phyloP scores from a whole-genome alignment of 2,329 filamentous ascomycete genomes.

The Chalara sp. region DNA sequence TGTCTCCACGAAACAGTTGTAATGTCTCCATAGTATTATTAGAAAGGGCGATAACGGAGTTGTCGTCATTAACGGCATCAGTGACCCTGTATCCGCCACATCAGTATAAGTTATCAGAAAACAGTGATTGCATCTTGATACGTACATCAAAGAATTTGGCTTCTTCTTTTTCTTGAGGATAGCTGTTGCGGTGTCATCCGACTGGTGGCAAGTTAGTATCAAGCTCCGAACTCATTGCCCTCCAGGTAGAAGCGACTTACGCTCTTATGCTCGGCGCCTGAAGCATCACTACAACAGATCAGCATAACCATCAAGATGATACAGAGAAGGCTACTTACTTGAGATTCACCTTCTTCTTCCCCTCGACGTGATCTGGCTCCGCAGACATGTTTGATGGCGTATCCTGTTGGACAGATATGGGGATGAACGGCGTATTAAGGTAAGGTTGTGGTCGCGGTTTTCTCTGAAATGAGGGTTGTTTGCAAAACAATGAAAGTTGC shows the following conservation, averaged over 20 bases:
- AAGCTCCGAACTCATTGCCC: conserved; percentile 18
- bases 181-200: conserved; percentile 87
- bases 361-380: conserved; percentile 54
- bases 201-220: conserved; percentile 43
- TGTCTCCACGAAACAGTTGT: conserved; percentile 97
- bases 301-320: conserved; percentile 22
- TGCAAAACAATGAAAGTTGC: neutral
- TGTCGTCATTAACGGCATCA: conserved; percentile 98
- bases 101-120: conserved; percentile 25
- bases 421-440: conserved; percentile 4
- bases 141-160: conserved; percentile 96
- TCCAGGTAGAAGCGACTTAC: conserved; percentile 43
- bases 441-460: conserved; percentile 4
- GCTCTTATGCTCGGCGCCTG: conserved; percentile 78
- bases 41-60: conserved; percentile 96
- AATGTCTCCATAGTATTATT: conserved; percentile 99
- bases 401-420: conserved; percentile 31
- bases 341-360: conserved; percentile 80
- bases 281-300: conserved; percentile 65
- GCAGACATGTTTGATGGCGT: conserved; percentile 54
- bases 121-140: conserved; percentile 16
- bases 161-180: conserved; percentile 99
- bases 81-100: conserved; percentile 64
- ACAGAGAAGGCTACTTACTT: conserved; percentile 48
- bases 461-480: neutral